phyloP scores from a whole-genome alignment of 345 rosid genomes.

The Salix koriyanagi region DNA sequence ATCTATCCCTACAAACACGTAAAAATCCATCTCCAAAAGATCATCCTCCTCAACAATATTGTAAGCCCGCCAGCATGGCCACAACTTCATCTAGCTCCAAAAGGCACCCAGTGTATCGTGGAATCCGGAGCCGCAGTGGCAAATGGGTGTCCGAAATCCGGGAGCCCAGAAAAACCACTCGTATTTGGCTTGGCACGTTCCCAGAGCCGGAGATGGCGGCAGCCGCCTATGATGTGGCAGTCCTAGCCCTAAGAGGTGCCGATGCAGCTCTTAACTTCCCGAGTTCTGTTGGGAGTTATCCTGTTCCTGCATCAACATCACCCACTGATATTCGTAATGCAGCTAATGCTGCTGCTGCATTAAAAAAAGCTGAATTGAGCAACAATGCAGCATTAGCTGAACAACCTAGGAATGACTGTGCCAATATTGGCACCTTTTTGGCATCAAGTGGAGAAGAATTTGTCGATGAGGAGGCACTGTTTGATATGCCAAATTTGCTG shows the following conservation, averaged over 20 bases:
- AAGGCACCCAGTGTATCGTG: slow-evolving; percentile 52
- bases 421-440: not conserved
- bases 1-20: slow-evolving; percentile 22
- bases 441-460: slow-evolving; percentile 23
- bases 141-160: slow-evolving; percentile 97
- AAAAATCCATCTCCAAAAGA: slow-evolving; percentile 21
- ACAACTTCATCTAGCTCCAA: slow-evolving; percentile 24
- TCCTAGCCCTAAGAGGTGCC: slow-evolving; percentile 63
- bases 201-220: slow-evolving; percentile 88
- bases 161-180: slow-evolving; percentile 75
- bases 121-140: slow-evolving; percentile 69
- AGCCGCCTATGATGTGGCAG: slow-evolving; percentile 82
- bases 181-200: slow-evolving; percentile 94
- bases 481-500: slow-evolving; percentile 74
- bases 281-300: slow-evolving; percentile 40
- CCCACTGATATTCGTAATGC: slow-evolving; percentile 63
- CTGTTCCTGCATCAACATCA: slow-evolving; percentile 55
- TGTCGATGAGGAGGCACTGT: slow-evolving; percentile 71
- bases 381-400: not conserved
- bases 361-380: slow-evolving; percentile 29
- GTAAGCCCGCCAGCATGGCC: not conserved
- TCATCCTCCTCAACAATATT: not conserved
- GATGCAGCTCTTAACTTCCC: slow-evolving; percentile 76
- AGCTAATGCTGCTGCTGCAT: slow-evolving; percentile 53
- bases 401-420: not conserved